Evolutionary conservation across 495 filamentous ascomycete species (phyloP).

Genomic region (Melanomma pulvis-pyrius): DNA sequence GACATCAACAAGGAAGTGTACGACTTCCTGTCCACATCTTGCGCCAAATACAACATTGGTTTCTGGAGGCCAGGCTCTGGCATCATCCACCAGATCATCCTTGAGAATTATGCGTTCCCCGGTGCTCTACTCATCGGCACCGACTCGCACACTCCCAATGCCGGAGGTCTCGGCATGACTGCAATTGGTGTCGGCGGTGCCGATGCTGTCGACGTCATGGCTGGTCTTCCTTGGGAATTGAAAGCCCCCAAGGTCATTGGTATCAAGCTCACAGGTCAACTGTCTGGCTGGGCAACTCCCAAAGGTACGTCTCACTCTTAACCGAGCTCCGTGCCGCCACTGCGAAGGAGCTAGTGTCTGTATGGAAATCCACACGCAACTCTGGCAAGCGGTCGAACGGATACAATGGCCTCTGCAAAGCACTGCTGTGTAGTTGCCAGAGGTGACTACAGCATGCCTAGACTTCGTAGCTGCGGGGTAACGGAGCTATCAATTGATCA

Average conservation of each 20-base stretch:
- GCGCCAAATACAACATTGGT: conserved; percentile 99
- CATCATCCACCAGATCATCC: conserved; percentile 98
- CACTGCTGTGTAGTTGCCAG: background rate
- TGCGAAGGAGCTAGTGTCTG: conserved; percentile 4
- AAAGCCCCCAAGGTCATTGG: conserved; percentile 98
- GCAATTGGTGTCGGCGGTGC: conserved; percentile 99
- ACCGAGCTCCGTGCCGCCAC: background rate
- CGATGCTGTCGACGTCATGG: conserved; percentile 99
- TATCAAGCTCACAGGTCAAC: conserved; percentile 85
- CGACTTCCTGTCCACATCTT: conserved; percentile 92
- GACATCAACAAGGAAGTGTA: conserved; percentile 99
- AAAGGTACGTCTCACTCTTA: conserved; percentile 61
- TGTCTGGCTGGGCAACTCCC: conserved; percentile 92
- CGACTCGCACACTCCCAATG: conserved; percentile 98
- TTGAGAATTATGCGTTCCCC: conserved; percentile 99
- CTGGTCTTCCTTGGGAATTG: conserved; percentile 94
- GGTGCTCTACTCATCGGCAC: conserved; percentile 98
- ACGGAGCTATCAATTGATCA: conserved; percentile 5
- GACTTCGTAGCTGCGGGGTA: conserved; percentile 2
- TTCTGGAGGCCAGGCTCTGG: conserved; percentile 99
- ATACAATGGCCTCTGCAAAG: background rate
- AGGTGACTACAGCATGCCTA: background rate
- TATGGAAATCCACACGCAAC: background rate
- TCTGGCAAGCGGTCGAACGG: background rate
- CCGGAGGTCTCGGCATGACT: conserved; percentile 92